These are phyloP conservation scores for Xylaria curta DNA, from an alignment of 495 filamentous ascomycete species.

Conservation along the genomic window DNA sequence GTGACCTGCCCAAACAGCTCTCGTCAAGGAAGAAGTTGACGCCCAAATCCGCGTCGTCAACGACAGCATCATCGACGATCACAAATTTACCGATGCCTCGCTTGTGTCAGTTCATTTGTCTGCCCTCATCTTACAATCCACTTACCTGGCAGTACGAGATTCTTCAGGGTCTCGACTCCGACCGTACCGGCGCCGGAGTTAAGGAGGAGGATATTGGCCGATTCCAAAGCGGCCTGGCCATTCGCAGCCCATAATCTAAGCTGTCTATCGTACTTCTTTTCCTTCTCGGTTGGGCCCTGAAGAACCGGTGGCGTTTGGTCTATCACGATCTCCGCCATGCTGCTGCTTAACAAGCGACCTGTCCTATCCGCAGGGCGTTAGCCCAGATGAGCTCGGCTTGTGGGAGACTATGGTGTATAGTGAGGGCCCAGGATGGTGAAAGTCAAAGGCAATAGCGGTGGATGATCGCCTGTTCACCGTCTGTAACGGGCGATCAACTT, in stretches of 20 bases:
- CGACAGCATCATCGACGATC: constrained; percentile 80
- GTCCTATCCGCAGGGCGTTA: constrained; percentile 15
- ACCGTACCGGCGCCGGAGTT: constrained; percentile 83
- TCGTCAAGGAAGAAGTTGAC: constrained; percentile 97
- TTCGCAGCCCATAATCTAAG: constrained; percentile 93
- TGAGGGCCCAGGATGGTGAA: background rate
- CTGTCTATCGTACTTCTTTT: constrained; percentile 95
- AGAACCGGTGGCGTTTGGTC: constrained; percentile 60
- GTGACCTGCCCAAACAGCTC: constrained; percentile 74
- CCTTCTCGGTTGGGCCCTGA: constrained; percentile 77
- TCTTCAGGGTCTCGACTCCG: constrained; percentile 94
- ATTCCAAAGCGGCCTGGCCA: constrained; percentile 88
- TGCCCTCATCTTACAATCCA: background rate
- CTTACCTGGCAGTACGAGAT: constrained; percentile 84
- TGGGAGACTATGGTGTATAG: constrained; percentile 9
- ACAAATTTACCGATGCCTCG: constrained; percentile 90
- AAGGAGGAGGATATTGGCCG: constrained; percentile 84
- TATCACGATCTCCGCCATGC: constrained; percentile 56
- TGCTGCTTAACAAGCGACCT: constrained; percentile 24
- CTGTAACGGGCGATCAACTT: background rate
- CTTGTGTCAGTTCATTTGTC: constrained; percentile 29
- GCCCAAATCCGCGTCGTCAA: constrained; percentile 83
- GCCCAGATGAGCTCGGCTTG: constrained; percentile 24
- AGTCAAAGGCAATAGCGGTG: background rate
- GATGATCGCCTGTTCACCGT: background rate